phyloP scores from a whole-genome alignment of 305 asterid genomes.

The Solanum hybrid region DNA sequence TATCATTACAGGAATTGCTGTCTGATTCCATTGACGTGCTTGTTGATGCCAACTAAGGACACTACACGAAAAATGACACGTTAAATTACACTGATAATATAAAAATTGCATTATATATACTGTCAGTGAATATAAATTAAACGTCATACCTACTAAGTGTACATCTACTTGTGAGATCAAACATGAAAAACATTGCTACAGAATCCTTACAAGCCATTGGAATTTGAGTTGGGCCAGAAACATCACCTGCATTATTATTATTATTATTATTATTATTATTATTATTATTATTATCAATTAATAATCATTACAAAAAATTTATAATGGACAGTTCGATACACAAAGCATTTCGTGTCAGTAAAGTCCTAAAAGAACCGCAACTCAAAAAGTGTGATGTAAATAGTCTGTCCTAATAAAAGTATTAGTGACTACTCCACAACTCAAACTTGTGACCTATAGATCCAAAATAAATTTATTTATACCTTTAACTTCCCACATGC shows the following conservation, averaged over 20 bases:
- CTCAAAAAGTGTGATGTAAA: background rate
- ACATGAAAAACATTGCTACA: conserved; percentile 78
- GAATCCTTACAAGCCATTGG: conserved; percentile 61
- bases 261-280: no score
- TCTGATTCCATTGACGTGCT: conserved; percentile 73
- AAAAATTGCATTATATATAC: background rate
- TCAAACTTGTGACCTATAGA: background rate
- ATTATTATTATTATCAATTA: no score
- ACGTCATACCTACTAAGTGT: conserved; percentile 58
- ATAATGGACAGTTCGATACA: background rate
- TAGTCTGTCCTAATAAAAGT: background rate
- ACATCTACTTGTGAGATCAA: conserved; percentile 83
- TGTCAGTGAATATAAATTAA: background rate
- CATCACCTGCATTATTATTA: conserved; percentile 31
- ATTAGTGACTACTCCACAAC: rapidly evolving
- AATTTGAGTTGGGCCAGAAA: conserved; percentile 27
- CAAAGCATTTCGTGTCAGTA: rapidly evolving
- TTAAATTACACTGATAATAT: background rate
- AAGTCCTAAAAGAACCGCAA: rapidly evolving
- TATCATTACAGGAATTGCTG: conserved; percentile 66
- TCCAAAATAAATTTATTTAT: background rate
- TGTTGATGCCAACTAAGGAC: conserved; percentile 66
- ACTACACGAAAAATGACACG: conserved; percentile 15
- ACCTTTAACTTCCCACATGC: conserved; percentile 85
- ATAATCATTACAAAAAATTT: background rate